Evolutionary conservation across 2,329 filamentous ascomycete species (phyloP).

Genomic region (Aschersonia sp.): DNA sequence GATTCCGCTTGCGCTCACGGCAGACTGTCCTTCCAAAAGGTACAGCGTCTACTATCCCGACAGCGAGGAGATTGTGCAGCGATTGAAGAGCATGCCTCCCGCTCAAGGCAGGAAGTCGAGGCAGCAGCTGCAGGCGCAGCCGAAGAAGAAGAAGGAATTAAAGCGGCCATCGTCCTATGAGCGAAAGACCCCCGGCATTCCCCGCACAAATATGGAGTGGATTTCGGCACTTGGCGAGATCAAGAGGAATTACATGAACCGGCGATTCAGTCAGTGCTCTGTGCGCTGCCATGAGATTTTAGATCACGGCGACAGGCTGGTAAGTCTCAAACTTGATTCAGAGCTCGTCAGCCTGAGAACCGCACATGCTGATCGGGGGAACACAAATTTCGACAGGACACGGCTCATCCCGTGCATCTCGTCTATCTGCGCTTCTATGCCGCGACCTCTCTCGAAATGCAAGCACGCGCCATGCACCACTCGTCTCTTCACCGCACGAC

Average conservation of each 20-base stretch:
- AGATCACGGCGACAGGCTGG: constrained; percentile 28
- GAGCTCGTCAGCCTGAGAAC: not conserved
- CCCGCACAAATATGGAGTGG: constrained; percentile 35
- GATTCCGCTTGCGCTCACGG: constrained; percentile 16
- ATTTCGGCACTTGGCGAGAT: constrained; percentile 33
- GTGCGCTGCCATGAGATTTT: constrained; percentile 37
- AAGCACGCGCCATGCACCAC: constrained; percentile 31
- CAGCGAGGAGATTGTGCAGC: not conserved
- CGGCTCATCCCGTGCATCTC: constrained; percentile 36
- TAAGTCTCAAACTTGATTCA: constrained; percentile 13
- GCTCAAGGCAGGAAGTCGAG: not conserved
- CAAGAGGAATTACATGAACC: constrained; percentile 36
- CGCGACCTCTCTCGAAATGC: constrained; percentile 43
- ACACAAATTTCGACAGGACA: constrained; percentile 9
- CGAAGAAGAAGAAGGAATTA: not conserved
- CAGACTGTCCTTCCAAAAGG: constrained; percentile 1
- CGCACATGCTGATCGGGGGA: not conserved
- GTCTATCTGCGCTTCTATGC: constrained; percentile 48
- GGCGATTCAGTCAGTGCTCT: constrained; percentile 37
- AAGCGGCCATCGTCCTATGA: not conserved
- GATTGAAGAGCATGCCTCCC: constrained; percentile 1
- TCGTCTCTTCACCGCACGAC: constrained; percentile 29
- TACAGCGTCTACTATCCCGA: constrained; percentile 1
- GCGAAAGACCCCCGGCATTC: constrained; percentile 6
- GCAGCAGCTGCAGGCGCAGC: not conserved